Percentiles rank a stretch among this genome's conserved stretches.
Conservation (phyloP, 305 asterid species). For the Plantago coronopus region DNA sequence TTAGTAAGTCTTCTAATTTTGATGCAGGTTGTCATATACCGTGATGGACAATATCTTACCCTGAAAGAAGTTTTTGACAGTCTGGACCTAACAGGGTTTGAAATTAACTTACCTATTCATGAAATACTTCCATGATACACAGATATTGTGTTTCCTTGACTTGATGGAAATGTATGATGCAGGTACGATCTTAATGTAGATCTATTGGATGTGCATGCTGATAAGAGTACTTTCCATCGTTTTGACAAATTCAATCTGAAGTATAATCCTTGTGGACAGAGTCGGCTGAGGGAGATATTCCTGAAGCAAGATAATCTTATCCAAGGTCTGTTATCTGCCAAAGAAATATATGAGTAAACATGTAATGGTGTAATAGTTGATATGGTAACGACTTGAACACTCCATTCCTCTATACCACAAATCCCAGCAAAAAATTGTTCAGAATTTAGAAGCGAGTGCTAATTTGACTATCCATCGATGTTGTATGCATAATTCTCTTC, state of each 20-base stretch:
- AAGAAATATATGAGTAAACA: conserved; percentile 4
- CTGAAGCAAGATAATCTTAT: conserved; percentile 90
- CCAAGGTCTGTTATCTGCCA: conserved; percentile 54
- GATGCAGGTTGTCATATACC: conserved; percentile 80
- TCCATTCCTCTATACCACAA: background rate
- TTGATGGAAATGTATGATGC: conserved; percentile 28
- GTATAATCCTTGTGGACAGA: conserved; percentile 94
- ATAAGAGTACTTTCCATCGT: conserved; percentile 93
- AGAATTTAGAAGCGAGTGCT: conserved; percentile 12
- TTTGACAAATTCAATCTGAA: conserved; percentile 94
- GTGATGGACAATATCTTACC: conserved; percentile 90
- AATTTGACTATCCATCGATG: conserved; percentile 1
- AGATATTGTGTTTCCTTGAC: conserved; percentile 8
- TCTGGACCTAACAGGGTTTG: conserved; percentile 90
- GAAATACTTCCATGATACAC: conserved; percentile 9
- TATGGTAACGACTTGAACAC: conserved; percentile 11
- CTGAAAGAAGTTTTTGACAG: conserved; percentile 94
- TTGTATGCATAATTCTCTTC: conserved; percentile 7
- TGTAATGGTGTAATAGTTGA: conserved; percentile 1
- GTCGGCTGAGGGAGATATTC: conserved; percentile 87
- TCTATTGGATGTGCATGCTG: conserved; percentile 90
- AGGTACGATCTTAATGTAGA: conserved; percentile 92
- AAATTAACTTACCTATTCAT: conserved; percentile 14
- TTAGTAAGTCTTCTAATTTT: conserved; percentile 18
- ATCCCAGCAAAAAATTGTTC: conserved; percentile 2